Evolutionary conservation across 129 eudicot genomes (phyloP).

Genomic region (Heracleum sosnowskyi): DNA sequence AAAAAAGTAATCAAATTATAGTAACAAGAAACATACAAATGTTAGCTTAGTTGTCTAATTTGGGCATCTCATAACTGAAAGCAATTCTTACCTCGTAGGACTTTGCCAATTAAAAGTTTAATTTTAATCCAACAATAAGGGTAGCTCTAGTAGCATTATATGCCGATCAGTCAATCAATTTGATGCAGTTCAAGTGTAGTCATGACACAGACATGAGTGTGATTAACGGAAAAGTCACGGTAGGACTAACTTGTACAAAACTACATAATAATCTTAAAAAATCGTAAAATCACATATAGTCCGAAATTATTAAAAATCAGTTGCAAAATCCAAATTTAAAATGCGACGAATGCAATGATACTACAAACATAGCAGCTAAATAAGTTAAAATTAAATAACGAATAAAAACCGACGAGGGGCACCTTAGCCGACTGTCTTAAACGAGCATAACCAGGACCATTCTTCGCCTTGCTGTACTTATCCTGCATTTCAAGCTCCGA

Average conservation of each 20-base stretch:
- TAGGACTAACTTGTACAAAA: neutral
- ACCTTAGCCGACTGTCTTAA: slow-evolving; percentile 40
- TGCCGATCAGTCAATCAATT: neutral
- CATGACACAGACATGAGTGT: neutral
- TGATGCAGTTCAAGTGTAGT: neutral
- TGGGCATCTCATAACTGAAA: neutral
- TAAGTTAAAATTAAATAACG: neutral
- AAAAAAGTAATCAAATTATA: neutral
- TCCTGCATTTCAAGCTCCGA: slow-evolving; percentile 43
- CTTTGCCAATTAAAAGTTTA: neutral
- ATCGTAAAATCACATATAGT: neutral
- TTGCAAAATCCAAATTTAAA: neutral
- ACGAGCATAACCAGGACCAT: slow-evolving; percentile 37
- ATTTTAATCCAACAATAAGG: neutral
- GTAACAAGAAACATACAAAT: neutral
- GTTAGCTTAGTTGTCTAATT: neutral
- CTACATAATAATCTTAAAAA: neutral
- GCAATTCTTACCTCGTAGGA: neutral
- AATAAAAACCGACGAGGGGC: neutral
- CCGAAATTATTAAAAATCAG: neutral
- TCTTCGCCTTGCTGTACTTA: slow-evolving; percentile 35
- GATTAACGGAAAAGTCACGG: neutral
- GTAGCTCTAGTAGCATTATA: too few species aligned
- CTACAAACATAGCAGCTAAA: neutral
- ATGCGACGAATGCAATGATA: too few species aligned